Evolutionary conservation across 805 yeast genomes (phyloP), one percentile per base, ranked within the genome.

Genomic region (Candida caryicola): DNA sequence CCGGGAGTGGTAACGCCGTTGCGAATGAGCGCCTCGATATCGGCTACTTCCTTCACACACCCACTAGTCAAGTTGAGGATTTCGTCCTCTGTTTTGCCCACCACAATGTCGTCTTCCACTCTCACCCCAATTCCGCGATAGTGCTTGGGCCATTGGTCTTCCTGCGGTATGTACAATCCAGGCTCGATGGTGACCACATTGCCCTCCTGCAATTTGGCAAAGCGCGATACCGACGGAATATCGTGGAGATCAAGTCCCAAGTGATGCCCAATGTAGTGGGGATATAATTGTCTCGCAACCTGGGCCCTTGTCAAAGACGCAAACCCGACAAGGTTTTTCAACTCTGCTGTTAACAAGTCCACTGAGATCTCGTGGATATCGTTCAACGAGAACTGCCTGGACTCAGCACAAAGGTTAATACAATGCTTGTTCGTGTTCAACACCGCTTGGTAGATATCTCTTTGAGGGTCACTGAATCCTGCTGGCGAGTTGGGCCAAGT

Each of bases 111-210:
- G 64, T 93, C 99, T 61, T 93, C 99, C 23, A 93, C 85, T 51
- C 99, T 79, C 17, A 93, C 85, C 2, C 98, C 99, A 35, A 93
- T 82, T 21, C 90, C 90, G 53, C 86, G 82, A 66, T 77, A 91
- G 50, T 79, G 79, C 44, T 75, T 71, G 16, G 99, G 98, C 73
- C 82, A 91, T 41, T 67, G 69, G 38, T 75, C 79, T 49, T 71
- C 71, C 47, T 76, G 71, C 1, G 99, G 98, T 30, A 95, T 76
- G 57, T 93, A 93, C 19, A 93, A 73, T 18, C 99, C 99, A 0
- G 99, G 99, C 59, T 95, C 99, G 17, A 95, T 79, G 2, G 99
- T 93, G 33, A 93, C 71, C 3, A 91, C 97, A 56, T 88, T 95
- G 16, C 90, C 90, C 15, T 69, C 66, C 32, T 62, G 62, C 33